Evolutionary conservation across 345 rosid species (phyloP).

Genomic region (Noccaea caerulescens): DNA sequence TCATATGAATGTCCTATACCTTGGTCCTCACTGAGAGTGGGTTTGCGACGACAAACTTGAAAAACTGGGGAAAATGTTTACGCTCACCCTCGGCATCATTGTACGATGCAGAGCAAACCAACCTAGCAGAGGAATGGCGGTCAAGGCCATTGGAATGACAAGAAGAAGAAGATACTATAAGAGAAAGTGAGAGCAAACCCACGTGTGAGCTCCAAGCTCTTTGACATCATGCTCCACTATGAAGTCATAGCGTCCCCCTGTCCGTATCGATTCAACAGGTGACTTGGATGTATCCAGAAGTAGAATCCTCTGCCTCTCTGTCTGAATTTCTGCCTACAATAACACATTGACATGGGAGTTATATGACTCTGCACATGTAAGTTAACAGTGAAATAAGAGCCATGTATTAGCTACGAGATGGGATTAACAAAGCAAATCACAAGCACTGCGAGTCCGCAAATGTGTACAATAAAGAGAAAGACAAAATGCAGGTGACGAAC

Average conservation of each 20-base stretch:
- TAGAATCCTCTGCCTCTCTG: constrained; percentile 88
- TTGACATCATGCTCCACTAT: constrained; percentile 96
- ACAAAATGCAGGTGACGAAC: constrained; percentile 39
- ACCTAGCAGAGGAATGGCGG: constrained; percentile 46
- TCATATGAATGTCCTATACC: constrained; percentile 45
- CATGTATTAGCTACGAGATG: no score
- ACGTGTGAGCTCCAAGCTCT: constrained; percentile 99
- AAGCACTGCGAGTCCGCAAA: no score
- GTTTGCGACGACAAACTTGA: constrained; percentile 88
- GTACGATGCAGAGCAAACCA: constrained; percentile 93
- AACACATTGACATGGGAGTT: constrained; percentile 6
- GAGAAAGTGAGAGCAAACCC: constrained; percentile 12
- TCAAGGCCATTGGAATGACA: background rate
- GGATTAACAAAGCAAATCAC: no score
- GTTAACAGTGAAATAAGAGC: no score
- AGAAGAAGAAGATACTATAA: background rate
- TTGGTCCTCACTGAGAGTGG: constrained; percentile 94
- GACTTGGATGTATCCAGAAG: constrained; percentile 85
- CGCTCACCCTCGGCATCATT: constrained; percentile 85
- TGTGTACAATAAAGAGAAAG: background rate
- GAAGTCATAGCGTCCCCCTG: constrained; percentile 92
- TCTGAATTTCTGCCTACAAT: constrained; percentile 91
- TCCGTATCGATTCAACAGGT: constrained; percentile 84
- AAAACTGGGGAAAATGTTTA: constrained; percentile 95
- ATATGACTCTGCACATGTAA: background rate